phyloP scores from a whole-genome alignment of 2,329 filamentous ascomycete genomes.

The Cercospora sesami region DNA sequence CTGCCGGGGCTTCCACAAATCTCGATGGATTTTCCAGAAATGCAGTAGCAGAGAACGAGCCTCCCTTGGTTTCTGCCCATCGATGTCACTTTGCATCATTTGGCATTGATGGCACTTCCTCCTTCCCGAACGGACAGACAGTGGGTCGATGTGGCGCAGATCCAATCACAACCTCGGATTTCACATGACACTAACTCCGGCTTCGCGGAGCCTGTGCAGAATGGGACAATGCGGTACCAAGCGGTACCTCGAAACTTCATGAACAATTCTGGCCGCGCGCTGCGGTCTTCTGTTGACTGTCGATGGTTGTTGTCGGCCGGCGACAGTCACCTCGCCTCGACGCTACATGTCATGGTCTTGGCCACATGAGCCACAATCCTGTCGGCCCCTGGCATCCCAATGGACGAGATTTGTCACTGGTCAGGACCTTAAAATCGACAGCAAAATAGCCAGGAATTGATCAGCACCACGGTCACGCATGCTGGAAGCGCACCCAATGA shows the following conservation, averaged over 20 bases:
- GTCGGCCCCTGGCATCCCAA: not conserved
- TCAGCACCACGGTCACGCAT: not conserved
- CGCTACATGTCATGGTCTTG: slow-evolving; percentile 1
- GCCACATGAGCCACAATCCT: not conserved
- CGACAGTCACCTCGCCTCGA: not conserved
- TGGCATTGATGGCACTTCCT: not conserved
- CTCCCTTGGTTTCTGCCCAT: not conserved
- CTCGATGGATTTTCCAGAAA: not conserved
- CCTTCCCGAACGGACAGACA: not conserved
- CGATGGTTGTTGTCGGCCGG: not conserved
- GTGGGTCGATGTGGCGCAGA: not conserved
- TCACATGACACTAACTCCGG: not conserved
- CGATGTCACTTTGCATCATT: slow-evolving; percentile 11
- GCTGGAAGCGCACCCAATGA: not conserved
- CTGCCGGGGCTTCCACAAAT: not conserved
- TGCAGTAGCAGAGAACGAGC: not conserved
- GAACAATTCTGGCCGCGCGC: not conserved
- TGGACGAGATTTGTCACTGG: slow-evolving; percentile 2
- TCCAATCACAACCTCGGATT: not conserved
- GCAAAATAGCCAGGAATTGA: slow-evolving; percentile 5
- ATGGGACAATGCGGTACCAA: not conserved
- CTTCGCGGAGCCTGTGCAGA: not conserved
- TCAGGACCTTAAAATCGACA: not conserved
- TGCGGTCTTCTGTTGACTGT: not conserved
- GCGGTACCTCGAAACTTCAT: not conserved